Conservation (phyloP, 331 rosid species). For the Arachis monticola region DNA sequence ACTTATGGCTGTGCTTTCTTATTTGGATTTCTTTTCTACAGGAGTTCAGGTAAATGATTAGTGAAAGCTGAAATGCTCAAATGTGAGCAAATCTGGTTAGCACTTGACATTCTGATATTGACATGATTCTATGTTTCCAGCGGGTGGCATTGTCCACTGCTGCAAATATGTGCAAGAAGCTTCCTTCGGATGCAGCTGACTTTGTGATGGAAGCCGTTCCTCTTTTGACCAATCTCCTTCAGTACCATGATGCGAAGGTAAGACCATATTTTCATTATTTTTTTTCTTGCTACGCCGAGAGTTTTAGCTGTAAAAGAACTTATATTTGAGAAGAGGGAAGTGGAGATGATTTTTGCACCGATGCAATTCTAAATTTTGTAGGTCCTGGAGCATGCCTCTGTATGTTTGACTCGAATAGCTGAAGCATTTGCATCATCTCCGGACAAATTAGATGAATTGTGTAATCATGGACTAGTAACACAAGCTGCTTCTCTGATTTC, state of each 20-base stretch:
- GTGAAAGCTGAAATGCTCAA: background rate
- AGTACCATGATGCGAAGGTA: slow-evolving; percentile 97
- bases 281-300: background rate
- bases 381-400: slow-evolving; percentile 99
- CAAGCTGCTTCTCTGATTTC: slow-evolving; percentile 97
- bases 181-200: slow-evolving; percentile 98
- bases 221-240: slow-evolving; percentile 91
- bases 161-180: slow-evolving; percentile 99
- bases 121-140: slow-evolving; percentile 52
- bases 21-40: slow-evolving; percentile 91
- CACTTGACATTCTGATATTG: slow-evolving; percentile 1
- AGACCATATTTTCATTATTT: slow-evolving; percentile 4
- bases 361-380: slow-evolving; percentile 39
- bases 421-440: slow-evolving; percentile 96
- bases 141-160: slow-evolving; percentile 99
- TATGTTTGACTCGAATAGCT: slow-evolving; percentile 98
- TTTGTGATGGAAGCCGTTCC: slow-evolving; percentile 99
- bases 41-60: slow-evolving; percentile 85
- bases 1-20: slow-evolving; percentile 99
- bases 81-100: background rate
- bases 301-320: slow-evolving; percentile 3
- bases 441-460: slow-evolving; percentile 89
- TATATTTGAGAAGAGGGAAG: background rate
- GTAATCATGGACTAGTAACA: slow-evolving; percentile 91
- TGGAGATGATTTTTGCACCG: slow-evolving; percentile 7